Conservation (phyloP, 441 rosid species). For the Bocquillonia castaneifolia region DNA sequence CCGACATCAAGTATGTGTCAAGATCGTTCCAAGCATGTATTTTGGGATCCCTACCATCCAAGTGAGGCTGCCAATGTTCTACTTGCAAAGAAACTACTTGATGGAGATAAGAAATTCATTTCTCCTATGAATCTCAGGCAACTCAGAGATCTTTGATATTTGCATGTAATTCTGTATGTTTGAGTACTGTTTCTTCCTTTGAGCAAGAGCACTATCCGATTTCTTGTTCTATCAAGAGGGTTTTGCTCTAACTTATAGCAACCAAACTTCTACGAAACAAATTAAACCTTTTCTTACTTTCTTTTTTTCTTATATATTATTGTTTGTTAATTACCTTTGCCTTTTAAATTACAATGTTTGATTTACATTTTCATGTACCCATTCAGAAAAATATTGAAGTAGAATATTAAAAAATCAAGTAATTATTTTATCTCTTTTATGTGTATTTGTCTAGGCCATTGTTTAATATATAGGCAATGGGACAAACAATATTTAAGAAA, state of each 20-base stretch:
- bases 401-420: too few relatives aligned
- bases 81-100: conserved; percentile 59
- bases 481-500: too few relatives aligned
- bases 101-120: conserved; percentile 50
- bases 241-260: not conserved
- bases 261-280: too few relatives aligned
- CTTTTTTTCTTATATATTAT: not conserved
- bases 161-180: not conserved
- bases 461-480: too few relatives aligned
- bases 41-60: conserved; percentile 97
- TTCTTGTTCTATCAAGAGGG: not conserved
- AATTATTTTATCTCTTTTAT: too few relatives aligned
- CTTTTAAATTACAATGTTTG: too few relatives aligned
- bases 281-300: not conserved
- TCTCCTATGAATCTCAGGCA: conserved; percentile 73
- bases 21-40: conserved; percentile 67
- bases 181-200: not conserved
- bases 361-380: too few relatives aligned
- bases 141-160: conserved; percentile 47
- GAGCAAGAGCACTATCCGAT: not conserved
- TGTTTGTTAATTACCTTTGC: too few relatives aligned
- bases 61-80: conserved; percentile 84
- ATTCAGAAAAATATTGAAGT: too few relatives aligned
- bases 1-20: conserved; percentile 66
- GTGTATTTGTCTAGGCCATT: too few relatives aligned